Base-by-base conservation (phyloP, 176 grass and related monocot genomes). In the Oryza meyeriana region DNA sequence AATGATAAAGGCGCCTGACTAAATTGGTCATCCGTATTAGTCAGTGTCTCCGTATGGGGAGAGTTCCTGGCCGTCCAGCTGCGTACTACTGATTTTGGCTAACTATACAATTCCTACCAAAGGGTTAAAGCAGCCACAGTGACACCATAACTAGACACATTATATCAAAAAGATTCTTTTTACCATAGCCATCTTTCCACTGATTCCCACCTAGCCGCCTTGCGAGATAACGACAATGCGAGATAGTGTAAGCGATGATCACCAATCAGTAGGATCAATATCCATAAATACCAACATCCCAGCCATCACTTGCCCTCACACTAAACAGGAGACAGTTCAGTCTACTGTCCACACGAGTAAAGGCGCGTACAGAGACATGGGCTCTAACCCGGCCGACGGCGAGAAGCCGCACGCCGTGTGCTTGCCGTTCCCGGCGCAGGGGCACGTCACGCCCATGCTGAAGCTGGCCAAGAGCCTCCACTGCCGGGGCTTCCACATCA, bases 381-480 rank as follows among this genome's bases (percentile, higher is more conserved):
- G 67, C 24, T 86, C 86, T 7, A 0, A 16, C 40, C 30, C 28
- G 0, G 66, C 2, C 20, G 42, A 72, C 25, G 85, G 42, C 75
- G 82, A 66, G 35, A 83, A 71, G 64, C 88, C 88, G 48, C 91
- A 91, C 76, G 91, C 70, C 61, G 75, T 94, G 65, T 62, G 67
- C 1, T 29, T 94, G 28, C 91, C 91, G 65, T 77, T 72, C 50
- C 85, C 91, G 39, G 64, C 88, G 36, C 82, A 84, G 80, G 87
- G 91, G 13, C 91, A 94, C 76, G 66, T 91, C 18, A 91, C 84
- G 10, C 91, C 88, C 44, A 94, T 94, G 88, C 88, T 91, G 72
- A 85, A 88, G 78, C 78, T 94, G 17, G 88, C 64, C 27, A 90
- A 94, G 85, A 66, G 91, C 76, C 92, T 94, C 80, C 83, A 94